Evolutionary conservation across 768 basidiomycete genomes (phyloP).

Genomic region (Boletus eberwhitei): DNA sequence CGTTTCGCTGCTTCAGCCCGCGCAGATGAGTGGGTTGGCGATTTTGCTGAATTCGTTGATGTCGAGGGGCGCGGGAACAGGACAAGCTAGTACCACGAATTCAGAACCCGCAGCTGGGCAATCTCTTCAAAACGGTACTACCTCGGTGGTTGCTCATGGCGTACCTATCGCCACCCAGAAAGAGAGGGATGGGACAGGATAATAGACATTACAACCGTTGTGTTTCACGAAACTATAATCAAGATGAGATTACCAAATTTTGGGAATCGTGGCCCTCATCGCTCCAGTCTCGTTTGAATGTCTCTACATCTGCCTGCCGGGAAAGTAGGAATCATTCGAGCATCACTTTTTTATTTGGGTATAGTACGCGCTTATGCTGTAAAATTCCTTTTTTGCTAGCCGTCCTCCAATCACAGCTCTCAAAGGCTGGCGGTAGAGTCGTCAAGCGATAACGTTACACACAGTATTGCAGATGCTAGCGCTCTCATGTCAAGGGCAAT

Average conservation of each 20-base stretch:
- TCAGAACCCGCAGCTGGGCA: slow-evolving; percentile 13
- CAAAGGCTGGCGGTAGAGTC: too few relatives aligned
- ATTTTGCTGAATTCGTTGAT: slow-evolving; percentile 69
- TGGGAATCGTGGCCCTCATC: background rate
- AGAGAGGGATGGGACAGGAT: slow-evolving; percentile 21
- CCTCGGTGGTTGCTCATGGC: slow-evolving; percentile 5
- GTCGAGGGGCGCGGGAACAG: slow-evolving; percentile 38
- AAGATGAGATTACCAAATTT: slow-evolving; percentile 4
- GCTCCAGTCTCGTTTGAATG: background rate
- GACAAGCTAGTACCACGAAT: slow-evolving; percentile 16
- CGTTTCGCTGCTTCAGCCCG: slow-evolving; percentile 63
- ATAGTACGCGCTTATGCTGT: too few relatives aligned
- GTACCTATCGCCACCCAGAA: slow-evolving; percentile 14
- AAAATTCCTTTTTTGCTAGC: too few relatives aligned
- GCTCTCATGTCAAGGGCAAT: background rate
- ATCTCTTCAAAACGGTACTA: slow-evolving; percentile 12
- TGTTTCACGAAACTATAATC: slow-evolving; percentile 11
- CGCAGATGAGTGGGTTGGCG: slow-evolving; percentile 77
- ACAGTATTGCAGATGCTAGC: too few relatives aligned
- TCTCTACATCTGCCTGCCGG: too few relatives aligned
- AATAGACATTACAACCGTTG: slow-evolving; percentile 12
- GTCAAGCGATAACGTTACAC: too few relatives aligned
- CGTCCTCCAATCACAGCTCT: too few relatives aligned
- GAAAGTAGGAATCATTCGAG: too few relatives aligned
- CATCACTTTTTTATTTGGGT: too few relatives aligned